Conservation (phyloP, 805 yeast genomes). For the Clavispora fructus region DNA sequence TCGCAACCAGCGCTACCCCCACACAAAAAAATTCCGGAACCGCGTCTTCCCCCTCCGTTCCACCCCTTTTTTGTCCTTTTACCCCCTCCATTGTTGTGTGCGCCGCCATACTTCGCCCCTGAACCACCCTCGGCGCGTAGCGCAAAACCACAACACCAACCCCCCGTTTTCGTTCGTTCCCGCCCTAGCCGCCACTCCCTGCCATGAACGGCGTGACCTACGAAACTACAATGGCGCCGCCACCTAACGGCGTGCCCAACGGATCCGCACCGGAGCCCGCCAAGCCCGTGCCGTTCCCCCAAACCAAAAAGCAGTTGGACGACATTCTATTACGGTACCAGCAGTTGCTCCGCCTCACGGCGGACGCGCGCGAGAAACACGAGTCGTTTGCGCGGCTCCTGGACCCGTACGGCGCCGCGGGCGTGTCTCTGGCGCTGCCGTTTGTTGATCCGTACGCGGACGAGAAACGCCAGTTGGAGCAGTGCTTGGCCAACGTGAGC, state of each 20-base stretch:
- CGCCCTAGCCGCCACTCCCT: not conserved
- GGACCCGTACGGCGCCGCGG: conserved; percentile 3
- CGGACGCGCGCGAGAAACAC: conserved; percentile 16
- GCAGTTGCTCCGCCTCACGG: conserved; percentile 13
- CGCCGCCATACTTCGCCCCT: not conserved
- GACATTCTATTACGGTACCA: conserved; percentile 14
- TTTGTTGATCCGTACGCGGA: conserved; percentile 20
- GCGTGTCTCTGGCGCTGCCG: conserved; percentile 2
- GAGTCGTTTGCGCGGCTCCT: conserved; percentile 8
- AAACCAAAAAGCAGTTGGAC: conserved; percentile 11
- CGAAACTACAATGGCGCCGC: not conserved
- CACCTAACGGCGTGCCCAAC: not conserved
- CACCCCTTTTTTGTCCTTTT: not conserved
- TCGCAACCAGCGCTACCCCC: not conserved
- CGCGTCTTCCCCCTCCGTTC: not conserved
- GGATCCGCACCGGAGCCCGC: not conserved
- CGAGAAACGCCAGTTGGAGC: conserved; percentile 25
- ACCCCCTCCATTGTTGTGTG: not conserved
- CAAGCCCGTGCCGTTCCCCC: conserved; percentile 6
- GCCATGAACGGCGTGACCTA: not conserved
- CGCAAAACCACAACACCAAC: not conserved
- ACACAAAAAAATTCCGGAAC: not conserved
- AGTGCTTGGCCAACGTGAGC: conserved; percentile 23
- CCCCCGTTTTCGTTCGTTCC: not conserved
- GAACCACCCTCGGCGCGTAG: not conserved